Base-by-base conservation (phyloP, 768 basidiomycete genomes). In the Suillus americanus region DNA sequence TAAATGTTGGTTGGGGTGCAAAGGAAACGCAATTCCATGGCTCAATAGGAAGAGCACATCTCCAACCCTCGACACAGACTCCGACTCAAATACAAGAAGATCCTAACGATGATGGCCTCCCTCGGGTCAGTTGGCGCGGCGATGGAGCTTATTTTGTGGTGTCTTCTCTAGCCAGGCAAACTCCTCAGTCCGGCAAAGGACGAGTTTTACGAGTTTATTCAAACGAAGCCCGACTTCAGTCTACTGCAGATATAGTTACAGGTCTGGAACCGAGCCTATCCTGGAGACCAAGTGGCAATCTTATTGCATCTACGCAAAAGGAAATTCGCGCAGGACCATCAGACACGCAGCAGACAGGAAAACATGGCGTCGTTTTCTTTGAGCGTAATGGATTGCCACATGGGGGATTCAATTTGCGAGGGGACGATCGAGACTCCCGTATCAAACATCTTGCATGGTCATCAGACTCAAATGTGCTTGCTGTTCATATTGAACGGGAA, bases 11-110 rank as follows among this genome's bases (percentile, higher is more conserved):
- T 18, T 99, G 97, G 97, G 97, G 97, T 46, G 92, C 92, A 2
- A 97, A 96, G 72, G 85, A 92, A 74, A 99, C 97, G 0, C 97
- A 99, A 72, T 99, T 99, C 73, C 95, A 98, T 69, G 97, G 97
- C 12, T 97, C 95, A 0, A 80, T 94, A 5, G 97, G 97, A 20
- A 98, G 98, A 74, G 79, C 85, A 2, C 73, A 75, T 68, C 71
- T 75, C 62, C 68, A 66, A 40, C 91, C 91, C 28, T 92, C 94
- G 0, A 81, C 84, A 33, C 68, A 76, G 13, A 67, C 73, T 64
- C 69, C 77, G 41, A 71, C 77, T 5, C 72, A 69, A 38, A 78
- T 85, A 23, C 83, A 84, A 25, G 78, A 81, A 9, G 89, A 86
- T 67, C 88, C 88, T 3, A 86, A 89, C 66, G 95, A 98, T 68